phyloP scores from a whole-genome alignment of 2,329 filamentous ascomycete genomes.

The Fusarium proliferatum region DNA sequence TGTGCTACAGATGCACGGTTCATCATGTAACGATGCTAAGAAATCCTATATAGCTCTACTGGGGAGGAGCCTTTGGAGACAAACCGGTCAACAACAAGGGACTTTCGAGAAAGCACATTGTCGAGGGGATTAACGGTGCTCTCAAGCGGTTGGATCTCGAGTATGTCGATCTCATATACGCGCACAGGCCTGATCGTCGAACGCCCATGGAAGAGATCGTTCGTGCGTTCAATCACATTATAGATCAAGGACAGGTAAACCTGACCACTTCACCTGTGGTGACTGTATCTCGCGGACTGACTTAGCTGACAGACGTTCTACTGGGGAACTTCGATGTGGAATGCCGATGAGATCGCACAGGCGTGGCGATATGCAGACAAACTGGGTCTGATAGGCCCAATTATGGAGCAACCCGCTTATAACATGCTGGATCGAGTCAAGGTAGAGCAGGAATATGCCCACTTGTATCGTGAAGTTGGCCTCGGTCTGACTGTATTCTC shows the following conservation, averaged over 20 bases:
- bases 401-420: conserved; percentile 76
- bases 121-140: conserved; percentile 72
- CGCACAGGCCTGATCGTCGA: conserved; percentile 73
- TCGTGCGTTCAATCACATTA: conserved; percentile 76
- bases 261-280: neutral
- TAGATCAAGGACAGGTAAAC: conserved; percentile 64
- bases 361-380: conserved; percentile 71
- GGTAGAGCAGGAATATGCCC: conserved; percentile 72
- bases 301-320: conserved; percentile 66
- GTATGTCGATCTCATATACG: conserved; percentile 76
- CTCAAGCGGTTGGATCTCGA: conserved; percentile 67
- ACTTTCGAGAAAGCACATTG: conserved; percentile 75
- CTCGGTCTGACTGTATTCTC: conserved; percentile 73
- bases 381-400: conserved; percentile 69
- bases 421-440: conserved; percentile 71
- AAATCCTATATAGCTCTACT: conserved; percentile 66
- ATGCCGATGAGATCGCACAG: conserved; percentile 71
- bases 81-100: conserved; percentile 75
- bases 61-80: conserved; percentile 68
- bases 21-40: neutral
- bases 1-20: neutral
- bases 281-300: neutral
- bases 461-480: conserved; percentile 69
- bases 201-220: conserved; percentile 79
- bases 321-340: conserved; percentile 78